Percentiles rank a stretch among this genome's conserved stretches.
Conservation (phyloP, 768 basidiomycete genomes). For the Strobilomyces echinocephalus region DNA sequence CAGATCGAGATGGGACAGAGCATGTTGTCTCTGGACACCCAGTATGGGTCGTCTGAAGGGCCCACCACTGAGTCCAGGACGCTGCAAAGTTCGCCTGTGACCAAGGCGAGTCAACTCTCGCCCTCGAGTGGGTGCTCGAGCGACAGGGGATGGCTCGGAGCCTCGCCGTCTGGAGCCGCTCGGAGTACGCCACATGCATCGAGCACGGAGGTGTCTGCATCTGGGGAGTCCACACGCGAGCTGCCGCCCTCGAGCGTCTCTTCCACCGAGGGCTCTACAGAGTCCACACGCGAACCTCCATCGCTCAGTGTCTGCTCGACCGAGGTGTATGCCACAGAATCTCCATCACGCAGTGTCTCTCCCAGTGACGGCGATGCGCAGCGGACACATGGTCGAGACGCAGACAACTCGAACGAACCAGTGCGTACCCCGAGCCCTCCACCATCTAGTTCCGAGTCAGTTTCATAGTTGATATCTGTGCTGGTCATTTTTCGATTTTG, state of each 20-base stretch:
- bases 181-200: background rate
- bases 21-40: background rate
- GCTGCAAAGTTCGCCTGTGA: background rate
- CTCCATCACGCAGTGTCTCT: no score
- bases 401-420: background rate
- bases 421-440: background rate
- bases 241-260: background rate
- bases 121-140: background rate
- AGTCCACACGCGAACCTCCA: no score
- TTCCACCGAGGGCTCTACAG: background rate
- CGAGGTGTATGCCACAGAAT: background rate
- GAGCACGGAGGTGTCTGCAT: background rate
- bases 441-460: background rate
- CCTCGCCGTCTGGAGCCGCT: background rate
- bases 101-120: background rate
- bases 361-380: background rate
- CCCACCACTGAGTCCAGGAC: background rate
- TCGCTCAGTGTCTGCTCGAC: no score
- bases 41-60: background rate
- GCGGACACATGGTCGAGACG: background rate
- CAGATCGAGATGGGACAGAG: conserved; percentile 12
- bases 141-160: background rate
- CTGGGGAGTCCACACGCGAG: background rate
- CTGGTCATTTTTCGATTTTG: background rate
- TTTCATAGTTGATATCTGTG: background rate